phyloP scores from a whole-genome alignment of 1,139 yeast genomes.

The Candida freyschussii region DNA sequence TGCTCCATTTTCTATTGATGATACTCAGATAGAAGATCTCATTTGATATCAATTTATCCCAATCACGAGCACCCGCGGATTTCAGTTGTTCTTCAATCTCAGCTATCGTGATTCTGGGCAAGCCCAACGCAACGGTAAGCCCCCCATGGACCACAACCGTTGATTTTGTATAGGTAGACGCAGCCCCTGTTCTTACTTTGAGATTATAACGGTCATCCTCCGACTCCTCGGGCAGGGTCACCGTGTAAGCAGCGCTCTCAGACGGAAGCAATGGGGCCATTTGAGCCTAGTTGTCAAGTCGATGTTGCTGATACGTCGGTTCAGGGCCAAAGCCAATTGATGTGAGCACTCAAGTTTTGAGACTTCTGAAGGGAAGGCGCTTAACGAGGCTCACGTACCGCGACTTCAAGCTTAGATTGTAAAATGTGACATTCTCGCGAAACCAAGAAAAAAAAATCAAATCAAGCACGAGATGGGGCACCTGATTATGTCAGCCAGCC shows the following conservation, averaged over 20 bases:
- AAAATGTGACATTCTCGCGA: no score
- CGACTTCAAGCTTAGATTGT: no score
- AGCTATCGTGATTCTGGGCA: conserved; percentile 34
- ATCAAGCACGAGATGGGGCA: no score
- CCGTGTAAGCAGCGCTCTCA: conserved; percentile 28
- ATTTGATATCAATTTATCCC: conserved; percentile 36
- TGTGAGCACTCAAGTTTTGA: no score
- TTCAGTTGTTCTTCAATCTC: conserved; percentile 25
- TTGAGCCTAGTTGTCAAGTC: no score
- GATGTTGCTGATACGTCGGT: no score
- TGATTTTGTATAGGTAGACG: conserved; percentile 53
- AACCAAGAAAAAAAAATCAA: no score
- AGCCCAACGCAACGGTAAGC: conserved; percentile 50
- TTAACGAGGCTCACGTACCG: no score
- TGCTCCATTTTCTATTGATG: conserved; percentile 52
- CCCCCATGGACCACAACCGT: conserved; percentile 66
- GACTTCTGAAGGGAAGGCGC: no score
- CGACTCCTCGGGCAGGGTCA: conserved; percentile 27
- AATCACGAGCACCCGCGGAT: conserved; percentile 1
- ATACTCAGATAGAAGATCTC: conserved; percentile 55
- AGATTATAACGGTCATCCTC: conserved; percentile 29
- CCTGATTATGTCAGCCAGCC: no score
- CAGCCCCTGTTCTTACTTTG: conserved; percentile 63
- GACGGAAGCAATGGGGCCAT: conserved; percentile 35
- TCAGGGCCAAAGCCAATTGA: no score